Conservation (phyloP, 2,329 filamentous ascomycete species). For the Amauroascus verrucosus region DNA sequence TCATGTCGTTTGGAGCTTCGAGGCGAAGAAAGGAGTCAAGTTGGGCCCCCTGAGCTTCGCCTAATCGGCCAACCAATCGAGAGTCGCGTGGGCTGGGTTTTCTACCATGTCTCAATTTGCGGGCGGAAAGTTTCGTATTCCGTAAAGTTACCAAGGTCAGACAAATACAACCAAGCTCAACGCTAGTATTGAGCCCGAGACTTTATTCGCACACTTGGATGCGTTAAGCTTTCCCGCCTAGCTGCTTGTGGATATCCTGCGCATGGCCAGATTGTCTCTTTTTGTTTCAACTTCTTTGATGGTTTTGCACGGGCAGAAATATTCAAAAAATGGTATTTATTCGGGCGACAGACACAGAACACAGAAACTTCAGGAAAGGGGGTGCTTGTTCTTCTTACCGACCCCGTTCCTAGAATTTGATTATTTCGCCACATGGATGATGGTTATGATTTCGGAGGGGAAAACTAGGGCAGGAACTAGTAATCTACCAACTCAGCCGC, state of each 20-base stretch:
- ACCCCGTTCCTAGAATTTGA: too few relatives aligned
- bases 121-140: neutral
- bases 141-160: slow-evolving; percentile 3
- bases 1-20: too few relatives aligned
- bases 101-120: slow-evolving; percentile 1
- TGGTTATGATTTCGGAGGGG: too few relatives aligned
- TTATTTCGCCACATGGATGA: too few relatives aligned
- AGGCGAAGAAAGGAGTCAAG: neutral
- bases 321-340: too few relatives aligned
- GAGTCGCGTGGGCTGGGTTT: neutral
- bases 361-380: too few relatives aligned
- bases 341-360: too few relatives aligned
- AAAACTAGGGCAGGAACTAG: too few relatives aligned
- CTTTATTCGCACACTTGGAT: neutral
- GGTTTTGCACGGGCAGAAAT: too few relatives aligned
- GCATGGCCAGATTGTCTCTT: slow-evolving; percentile 1
- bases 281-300: too few relatives aligned
- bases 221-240: neutral
- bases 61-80: neutral
- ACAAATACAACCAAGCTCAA: neutral
- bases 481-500: too few relatives aligned
- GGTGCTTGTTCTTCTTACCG: too few relatives aligned
- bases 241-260: neutral
- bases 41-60: neutral
- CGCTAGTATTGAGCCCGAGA: slow-evolving; percentile 4